Percentiles rank a stretch among this genome's conserved stretches.
These are phyloP conservation scores for Fonsecaea multimorphosa DNA, from an alignment of 2,329 filamentous ascomycete species.

Conservation along the genomic window DNA sequence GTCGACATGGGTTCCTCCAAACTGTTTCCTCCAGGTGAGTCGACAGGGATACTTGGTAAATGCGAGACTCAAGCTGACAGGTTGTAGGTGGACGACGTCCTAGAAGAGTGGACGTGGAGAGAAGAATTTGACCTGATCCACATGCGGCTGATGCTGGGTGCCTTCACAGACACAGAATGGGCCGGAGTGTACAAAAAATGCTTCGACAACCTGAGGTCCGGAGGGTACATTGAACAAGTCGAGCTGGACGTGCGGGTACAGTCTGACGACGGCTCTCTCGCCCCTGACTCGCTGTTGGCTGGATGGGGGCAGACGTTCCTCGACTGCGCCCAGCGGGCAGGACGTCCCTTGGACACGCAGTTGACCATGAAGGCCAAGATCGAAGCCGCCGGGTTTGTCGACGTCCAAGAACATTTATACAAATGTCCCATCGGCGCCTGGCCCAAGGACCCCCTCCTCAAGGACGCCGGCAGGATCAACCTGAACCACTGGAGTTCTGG, in stretches of 20 bases:
- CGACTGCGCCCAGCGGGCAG: slow-evolving; percentile 36
- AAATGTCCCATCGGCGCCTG: slow-evolving; percentile 61
- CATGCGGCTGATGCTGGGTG: slow-evolving; percentile 36
- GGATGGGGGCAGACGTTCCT: slow-evolving; percentile 39
- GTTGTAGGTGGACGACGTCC: slow-evolving; percentile 30
- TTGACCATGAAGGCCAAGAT: slow-evolving; percentile 40
- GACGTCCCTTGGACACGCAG: slow-evolving; percentile 39
- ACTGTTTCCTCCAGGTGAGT: slow-evolving; percentile 38
- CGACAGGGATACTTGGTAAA: background rate
- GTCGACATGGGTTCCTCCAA: slow-evolving; percentile 38
- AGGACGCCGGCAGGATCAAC: slow-evolving; percentile 50
- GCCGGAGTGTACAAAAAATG: slow-evolving; percentile 28
- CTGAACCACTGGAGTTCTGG: slow-evolving; percentile 41
- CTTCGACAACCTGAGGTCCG: slow-evolving; percentile 33
- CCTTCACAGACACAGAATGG: slow-evolving; percentile 33
- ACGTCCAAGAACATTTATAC: slow-evolving; percentile 56
- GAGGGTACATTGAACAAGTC: slow-evolving; percentile 36
- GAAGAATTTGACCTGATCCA: slow-evolving; percentile 36
- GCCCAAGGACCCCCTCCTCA: slow-evolving; percentile 56
- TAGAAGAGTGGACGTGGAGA: slow-evolving; percentile 35
- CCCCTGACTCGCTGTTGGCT: slow-evolving; percentile 28
- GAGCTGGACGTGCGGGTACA: slow-evolving; percentile 32
- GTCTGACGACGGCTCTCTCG: slow-evolving; percentile 33
- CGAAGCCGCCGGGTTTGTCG: slow-evolving; percentile 41
- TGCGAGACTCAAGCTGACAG: background rate